Base-by-base conservation (phyloP, 768 basidiomycete species). In the Holtermanniella nyarrowii region DNA sequence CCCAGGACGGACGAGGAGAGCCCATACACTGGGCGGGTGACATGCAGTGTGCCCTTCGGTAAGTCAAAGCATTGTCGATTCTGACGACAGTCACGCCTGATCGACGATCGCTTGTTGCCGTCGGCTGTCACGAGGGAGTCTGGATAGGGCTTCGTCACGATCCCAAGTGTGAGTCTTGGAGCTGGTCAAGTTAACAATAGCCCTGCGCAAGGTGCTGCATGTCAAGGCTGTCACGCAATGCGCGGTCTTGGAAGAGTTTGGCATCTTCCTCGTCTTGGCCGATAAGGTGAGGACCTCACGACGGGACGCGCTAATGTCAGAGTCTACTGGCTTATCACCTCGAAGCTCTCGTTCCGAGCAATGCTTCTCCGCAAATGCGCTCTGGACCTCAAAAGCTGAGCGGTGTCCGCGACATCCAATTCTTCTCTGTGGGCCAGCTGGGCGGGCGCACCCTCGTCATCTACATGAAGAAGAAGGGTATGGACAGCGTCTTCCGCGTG, bases 41-140 rank as follows among this genome's bases (percentile, higher is more conserved):
- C 91, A 2, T 95, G 91, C 65, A 93, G 90, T 1, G 86, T 88
- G 20, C 90, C 93, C 11, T 91, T 97, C 71, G 83, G 89, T 81
- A 42, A 68, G 74, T 64, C 24, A 42, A 48, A 39, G 4, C 14
- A 26, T 41, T 42, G 25, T 26, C 39, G 12, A 46, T 44, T 5
- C 13, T n/a, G 23, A 22, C 40, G 1, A 26, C 53, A 93, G 87
- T 79, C 55, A 89, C 86, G 4, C 76, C 82, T 4, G 89, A 96
- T 66, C 83, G 84, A 4, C 81, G 88, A 22, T 81, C 81, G 12
- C 77, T 99, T 13, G 85, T 96, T 39, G 88, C 91, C 0, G 83
- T 96, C 60, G 95, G 91, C 5, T 95, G 90, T 68, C 84, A 85
- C 0, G 89, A 95, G 65, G 95, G 95, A 25, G 86, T 95, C 20